Percentiles rank a stretch among this genome's conserved stretches.
phyloP scores from a whole-genome alignment of 2,329 filamentous ascomycete genomes.

The Aspergillus transmontanensis region DNA sequence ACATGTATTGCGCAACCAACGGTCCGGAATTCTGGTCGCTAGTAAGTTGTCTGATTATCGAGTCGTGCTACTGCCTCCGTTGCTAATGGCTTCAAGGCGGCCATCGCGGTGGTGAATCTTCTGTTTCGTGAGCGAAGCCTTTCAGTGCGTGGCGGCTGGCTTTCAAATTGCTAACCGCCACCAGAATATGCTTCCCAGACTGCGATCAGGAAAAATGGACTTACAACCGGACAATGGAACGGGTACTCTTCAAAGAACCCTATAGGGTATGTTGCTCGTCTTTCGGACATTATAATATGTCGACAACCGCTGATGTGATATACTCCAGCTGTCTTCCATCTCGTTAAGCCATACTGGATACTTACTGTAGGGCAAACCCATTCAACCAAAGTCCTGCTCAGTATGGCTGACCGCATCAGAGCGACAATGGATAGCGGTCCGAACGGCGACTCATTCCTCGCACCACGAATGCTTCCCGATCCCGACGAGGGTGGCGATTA shows the following conservation, averaged over 20 bases:
- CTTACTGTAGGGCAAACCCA: conserved; percentile 30
- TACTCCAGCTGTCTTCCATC: conserved; percentile 36
- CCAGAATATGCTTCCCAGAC: conserved; percentile 37
- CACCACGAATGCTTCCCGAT: conserved; percentile 33
- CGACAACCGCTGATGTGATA: background rate
- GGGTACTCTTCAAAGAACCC: conserved; percentile 33
- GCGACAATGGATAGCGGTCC: conserved; percentile 40
- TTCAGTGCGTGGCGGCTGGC: conserved; percentile 1
- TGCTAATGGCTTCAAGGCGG: conserved; percentile 28
- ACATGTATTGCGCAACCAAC: conserved; percentile 36
- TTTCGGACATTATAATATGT: background rate
- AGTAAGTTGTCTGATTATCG: conserved; percentile 28
- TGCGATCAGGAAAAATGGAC: conserved; percentile 33
- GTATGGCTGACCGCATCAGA: conserved; percentile 27
- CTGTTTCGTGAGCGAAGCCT: conserved; percentile 33
- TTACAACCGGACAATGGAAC: conserved; percentile 37
- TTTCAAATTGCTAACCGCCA: conserved; percentile 6
- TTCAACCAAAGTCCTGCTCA: background rate
- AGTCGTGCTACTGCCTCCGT: background rate
- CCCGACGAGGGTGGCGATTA: conserved; percentile 36
- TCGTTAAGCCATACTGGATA: conserved; percentile 40
- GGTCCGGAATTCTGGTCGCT: conserved; percentile 39
- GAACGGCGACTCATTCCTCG: conserved; percentile 35
- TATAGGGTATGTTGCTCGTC: conserved; percentile 30
- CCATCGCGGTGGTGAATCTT: conserved; percentile 31